Evolutionary conservation across 805 yeast species (phyloP), one percentile per base, ranked within the genome.

Genomic region (Monosporozyma siamensis): DNA sequence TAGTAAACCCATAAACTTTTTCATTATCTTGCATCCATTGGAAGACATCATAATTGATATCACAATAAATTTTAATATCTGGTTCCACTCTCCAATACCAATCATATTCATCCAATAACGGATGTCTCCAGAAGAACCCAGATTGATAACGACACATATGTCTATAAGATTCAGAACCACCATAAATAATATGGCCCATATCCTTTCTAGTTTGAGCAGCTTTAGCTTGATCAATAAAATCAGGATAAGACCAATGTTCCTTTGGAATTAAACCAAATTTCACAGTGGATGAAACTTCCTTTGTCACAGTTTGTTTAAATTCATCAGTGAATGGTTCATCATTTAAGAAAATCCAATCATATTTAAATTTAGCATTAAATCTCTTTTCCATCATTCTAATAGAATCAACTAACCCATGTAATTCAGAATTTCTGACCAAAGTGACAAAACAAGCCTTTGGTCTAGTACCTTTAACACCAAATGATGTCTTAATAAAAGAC

Each of bases 1-100:
- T 75, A 37, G 90, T 77, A 64, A 83, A 86, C 7, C 89, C 88
- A 60, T 84, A 86, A 42, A 69, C 73, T 66, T 82, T 77, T 44
- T 75, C 69, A 59, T 82, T 76, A 56, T 80, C 86, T 52, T 76
- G 76, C 95, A 86, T 83, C 66, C 70, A 83, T 64, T 78, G 74
- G 74, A 86, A 86, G 10, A 84, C 66, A 58, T 86, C 95, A 61
- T 82, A 82, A 53, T 78, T 78, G 45, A 88, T 68, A 59, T 85
- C 86, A 67, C 95, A 87, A 63, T 66, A 75, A 48, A 84, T 71
- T 58, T 75, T 73, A 52, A 80, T 77, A 51, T 75, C 81, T 11
- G 95, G 95, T 65, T 88, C 96, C 29, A 88, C 89, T 63, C 95
- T 78, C 96, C 95, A 88, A 70, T 85, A 86, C 74, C 82, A 87